phyloP scores from a whole-genome alignment of 192 early-diverging fungal genomes.

The Coemansia sp. region DNA sequence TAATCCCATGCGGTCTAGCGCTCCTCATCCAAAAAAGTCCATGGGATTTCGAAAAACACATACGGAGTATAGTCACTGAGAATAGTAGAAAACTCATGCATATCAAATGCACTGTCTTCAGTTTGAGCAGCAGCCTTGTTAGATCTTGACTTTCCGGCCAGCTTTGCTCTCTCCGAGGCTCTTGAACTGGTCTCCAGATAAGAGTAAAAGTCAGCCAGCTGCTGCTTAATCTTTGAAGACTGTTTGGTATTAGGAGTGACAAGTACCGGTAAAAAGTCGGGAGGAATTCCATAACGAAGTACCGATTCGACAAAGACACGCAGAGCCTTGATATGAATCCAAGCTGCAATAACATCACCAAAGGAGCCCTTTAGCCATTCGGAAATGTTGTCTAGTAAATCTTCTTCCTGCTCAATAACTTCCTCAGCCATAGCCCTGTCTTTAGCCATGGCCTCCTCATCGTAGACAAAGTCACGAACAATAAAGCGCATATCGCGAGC shows the following conservation, averaged over 20 bases:
- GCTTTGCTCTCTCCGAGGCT: conserved; percentile 28
- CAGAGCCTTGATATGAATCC: conserved; percentile 93
- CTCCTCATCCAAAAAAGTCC: conserved; percentile 37
- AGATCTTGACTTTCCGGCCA: conserved; percentile 31
- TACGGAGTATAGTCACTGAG: conserved; percentile 89
- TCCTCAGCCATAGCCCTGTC: conserved; percentile 69
- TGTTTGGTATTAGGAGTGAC: conserved; percentile 78
- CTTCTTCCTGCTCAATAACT: conserved; percentile 76
- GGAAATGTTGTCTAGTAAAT: conserved; percentile 70
- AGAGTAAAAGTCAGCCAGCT: conserved; percentile 77
- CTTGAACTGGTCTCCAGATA: conserved; percentile 74
- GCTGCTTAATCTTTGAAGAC: conserved; percentile 76
- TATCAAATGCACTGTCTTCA: conserved; percentile 63
- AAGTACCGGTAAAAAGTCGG: conserved; percentile 80
- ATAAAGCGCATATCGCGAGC: conserved; percentile 88
- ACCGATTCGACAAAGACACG: conserved; percentile 96
- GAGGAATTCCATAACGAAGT: conserved; percentile 94
- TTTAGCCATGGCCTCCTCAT: conserved; percentile 70
- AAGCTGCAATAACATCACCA: conserved; percentile 87
- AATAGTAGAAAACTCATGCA: conserved; percentile 81
- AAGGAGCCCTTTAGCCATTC: conserved; percentile 93
- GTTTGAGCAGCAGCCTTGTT: conserved; percentile 11
- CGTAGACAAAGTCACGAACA: conserved; percentile 94
- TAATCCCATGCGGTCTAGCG: neutral
- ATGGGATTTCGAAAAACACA: conserved; percentile 53